A percentile compares a stretch with the other conserved stretches of the same genome.
Conservation (phyloP, 1,139 yeast species). For the Candida tropicalis region DNA sequence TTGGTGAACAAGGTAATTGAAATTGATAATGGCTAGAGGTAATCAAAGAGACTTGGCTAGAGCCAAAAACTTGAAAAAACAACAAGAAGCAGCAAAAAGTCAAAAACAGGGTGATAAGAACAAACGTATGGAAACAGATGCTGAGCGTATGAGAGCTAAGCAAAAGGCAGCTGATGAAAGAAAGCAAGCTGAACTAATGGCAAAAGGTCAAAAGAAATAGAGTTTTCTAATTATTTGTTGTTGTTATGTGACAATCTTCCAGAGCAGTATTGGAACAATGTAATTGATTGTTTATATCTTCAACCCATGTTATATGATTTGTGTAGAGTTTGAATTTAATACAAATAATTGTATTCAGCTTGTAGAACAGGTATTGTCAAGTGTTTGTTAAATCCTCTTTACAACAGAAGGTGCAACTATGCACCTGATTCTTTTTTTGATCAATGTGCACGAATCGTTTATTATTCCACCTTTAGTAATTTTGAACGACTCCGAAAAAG, state of each 20-base stretch:
- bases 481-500: not conserved
- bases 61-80: slow-evolving; percentile 83
- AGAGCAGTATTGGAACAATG: too few relatives aligned
- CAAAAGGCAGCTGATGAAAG: slow-evolving; percentile 68
- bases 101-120: slow-evolving; percentile 83
- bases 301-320: too few relatives aligned
- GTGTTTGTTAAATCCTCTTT: too few relatives aligned
- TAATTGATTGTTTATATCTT: too few relatives aligned
- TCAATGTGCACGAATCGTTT: not conserved
- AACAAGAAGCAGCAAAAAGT: slow-evolving; percentile 58
- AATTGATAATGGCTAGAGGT: slow-evolving; percentile 78
- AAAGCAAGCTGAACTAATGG: slow-evolving; percentile 45
- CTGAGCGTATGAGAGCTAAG: slow-evolving; percentile 84
- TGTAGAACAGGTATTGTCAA: too few relatives aligned
- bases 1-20: slow-evolving; percentile 4
- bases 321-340: too few relatives aligned
- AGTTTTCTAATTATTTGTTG: too few relatives aligned
- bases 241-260: too few relatives aligned
- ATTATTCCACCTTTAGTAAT: not conserved
- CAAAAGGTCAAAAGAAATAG: slow-evolving; percentile 20
- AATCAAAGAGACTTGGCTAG: slow-evolving; percentile 96
- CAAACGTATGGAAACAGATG: slow-evolving; percentile 83
- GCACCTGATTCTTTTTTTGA: too few relatives aligned
- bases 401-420: too few relatives aligned
- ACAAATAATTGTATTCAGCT: too few relatives aligned